A percentile compares a stretch with the other conserved stretches of the same genome.
These are phyloP conservation scores for Apiospora marii DNA, from an alignment of 2,329 filamentous ascomycete genomes.

Conservation along the genomic window DNA sequence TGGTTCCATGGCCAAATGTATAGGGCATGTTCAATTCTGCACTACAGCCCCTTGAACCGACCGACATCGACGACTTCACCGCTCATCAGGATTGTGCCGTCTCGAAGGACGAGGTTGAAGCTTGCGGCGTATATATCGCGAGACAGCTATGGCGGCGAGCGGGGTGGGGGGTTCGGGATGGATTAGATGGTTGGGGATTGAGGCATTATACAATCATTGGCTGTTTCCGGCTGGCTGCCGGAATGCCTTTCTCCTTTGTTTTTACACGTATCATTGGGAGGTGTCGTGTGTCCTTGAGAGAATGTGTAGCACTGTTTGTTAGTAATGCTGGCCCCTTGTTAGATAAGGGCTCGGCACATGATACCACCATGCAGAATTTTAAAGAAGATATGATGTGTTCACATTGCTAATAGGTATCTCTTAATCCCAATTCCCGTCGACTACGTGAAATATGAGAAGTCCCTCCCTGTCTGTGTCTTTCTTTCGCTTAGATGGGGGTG, in stretches of 20 bases:
- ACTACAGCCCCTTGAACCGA: neutral
- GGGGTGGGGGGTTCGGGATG: conserved; percentile 12
- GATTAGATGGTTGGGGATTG: conserved; percentile 17
- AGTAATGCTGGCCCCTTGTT: conserved; percentile 28
- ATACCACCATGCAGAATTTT: conserved; percentile 45
- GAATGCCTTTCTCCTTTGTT: conserved; percentile 22
- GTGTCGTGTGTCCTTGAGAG: conserved; percentile 23
- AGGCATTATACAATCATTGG: conserved; percentile 21
- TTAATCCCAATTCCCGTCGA: neutral
- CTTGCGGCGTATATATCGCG: neutral
- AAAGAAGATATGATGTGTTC: conserved; percentile 23
- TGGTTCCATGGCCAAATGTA: neutral
- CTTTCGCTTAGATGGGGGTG: conserved; percentile 9
- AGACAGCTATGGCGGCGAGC: neutral
- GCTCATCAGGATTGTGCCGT: neutral
- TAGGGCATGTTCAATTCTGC: neutral
- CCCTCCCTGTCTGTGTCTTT: neutral
- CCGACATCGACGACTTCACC: neutral
- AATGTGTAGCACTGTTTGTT: conserved; percentile 33
- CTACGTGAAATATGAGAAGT: neutral
- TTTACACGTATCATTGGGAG: conserved; percentile 23
- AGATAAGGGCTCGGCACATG: conserved; percentile 38
- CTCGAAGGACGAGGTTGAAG: neutral
- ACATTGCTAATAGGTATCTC: conserved; percentile 5
- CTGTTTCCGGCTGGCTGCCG: conserved; percentile 21